Evolutionary conservation across 108 stramenopile species (phyloP).

Genomic region (Poteriospumella lacustris): DNA sequence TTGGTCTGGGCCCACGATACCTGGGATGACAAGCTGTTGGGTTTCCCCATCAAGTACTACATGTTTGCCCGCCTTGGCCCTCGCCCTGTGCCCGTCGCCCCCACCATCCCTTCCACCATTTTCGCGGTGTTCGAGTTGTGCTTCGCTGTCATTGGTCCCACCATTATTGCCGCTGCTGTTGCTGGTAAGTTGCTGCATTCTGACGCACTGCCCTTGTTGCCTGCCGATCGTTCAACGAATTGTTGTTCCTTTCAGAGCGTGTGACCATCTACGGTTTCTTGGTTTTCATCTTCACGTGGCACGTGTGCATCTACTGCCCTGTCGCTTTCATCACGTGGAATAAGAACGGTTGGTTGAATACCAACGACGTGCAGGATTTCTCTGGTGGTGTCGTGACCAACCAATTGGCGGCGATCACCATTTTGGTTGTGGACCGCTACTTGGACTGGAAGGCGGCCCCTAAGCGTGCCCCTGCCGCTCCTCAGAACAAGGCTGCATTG

Average conservation of each 20-base stretch:
- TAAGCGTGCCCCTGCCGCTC: background rate
- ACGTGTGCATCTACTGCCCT: background rate
- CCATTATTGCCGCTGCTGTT: background rate
- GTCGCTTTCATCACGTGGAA: background rate
- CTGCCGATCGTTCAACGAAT: too few relatives aligned
- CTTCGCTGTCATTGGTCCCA: background rate
- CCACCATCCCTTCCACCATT: background rate
- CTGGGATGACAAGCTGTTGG: background rate
- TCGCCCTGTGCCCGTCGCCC: too few relatives aligned
- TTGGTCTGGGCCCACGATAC: background rate
- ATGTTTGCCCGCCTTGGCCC: background rate
- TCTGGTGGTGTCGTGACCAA: slow-evolving; percentile 70
- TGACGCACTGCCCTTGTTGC: too few relatives aligned
- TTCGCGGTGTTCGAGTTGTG: background rate
- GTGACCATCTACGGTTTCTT: background rate
- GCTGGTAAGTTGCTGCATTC: too few relatives aligned
- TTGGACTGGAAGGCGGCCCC: background rate
- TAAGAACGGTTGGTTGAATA: slow-evolving; percentile 43
- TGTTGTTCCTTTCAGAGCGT: too few relatives aligned
- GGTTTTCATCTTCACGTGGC: background rate
- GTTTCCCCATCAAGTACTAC: background rate
- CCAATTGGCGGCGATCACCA: slow-evolving; percentile 68
- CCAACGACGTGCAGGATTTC: slow-evolving; percentile 66
- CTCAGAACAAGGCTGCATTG: slow-evolving; percentile 15
- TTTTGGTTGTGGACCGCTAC: slow-evolving; percentile 45